These are phyloP conservation scores for Pseudomassariella vexata DNA, from an alignment of 2,329 filamentous ascomycete species.

Conservation along the genomic window DNA sequence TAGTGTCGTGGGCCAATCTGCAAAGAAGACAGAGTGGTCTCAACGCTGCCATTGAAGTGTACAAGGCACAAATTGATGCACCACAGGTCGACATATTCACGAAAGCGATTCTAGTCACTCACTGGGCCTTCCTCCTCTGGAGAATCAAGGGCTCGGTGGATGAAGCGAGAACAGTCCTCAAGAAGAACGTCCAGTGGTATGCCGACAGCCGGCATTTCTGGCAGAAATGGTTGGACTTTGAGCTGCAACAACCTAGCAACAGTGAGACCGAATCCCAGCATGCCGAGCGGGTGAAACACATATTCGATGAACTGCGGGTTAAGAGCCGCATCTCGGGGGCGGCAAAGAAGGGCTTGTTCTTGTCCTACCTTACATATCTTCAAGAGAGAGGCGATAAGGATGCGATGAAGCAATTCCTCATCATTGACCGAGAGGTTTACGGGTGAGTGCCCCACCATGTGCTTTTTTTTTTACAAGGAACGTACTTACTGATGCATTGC, in stretches of 20 bases:
- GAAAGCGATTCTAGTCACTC: slow-evolving; percentile 80
- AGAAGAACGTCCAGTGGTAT: slow-evolving; percentile 78
- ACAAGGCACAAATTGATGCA: slow-evolving; percentile 74
- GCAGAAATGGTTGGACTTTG: slow-evolving; percentile 82
- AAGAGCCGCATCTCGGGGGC: slow-evolving; percentile 65
- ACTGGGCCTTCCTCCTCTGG: slow-evolving; percentile 85
- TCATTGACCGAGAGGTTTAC: slow-evolving; percentile 79
- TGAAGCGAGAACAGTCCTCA: slow-evolving; percentile 78
- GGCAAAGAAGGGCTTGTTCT: slow-evolving; percentile 68
- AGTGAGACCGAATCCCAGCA: slow-evolving; percentile 58
- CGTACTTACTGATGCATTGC: slow-evolving; percentile 6
- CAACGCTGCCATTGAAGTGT: slow-evolving; percentile 77
- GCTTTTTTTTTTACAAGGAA: background rate
- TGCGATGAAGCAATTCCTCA: slow-evolving; percentile 79
- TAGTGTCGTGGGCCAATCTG: slow-evolving; percentile 81
- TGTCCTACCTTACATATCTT: slow-evolving; percentile 77
- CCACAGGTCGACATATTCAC: slow-evolving; percentile 67
- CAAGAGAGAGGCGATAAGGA: slow-evolving; percentile 77
- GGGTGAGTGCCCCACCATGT: slow-evolving; percentile 50
- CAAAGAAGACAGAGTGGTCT: slow-evolving; percentile 77
- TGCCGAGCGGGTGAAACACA: slow-evolving; percentile 69
- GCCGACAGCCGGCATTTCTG: slow-evolving; percentile 84
- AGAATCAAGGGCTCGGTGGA: slow-evolving; percentile 76
- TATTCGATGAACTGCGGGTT: slow-evolving; percentile 68
- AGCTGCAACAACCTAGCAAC: slow-evolving; percentile 74